Percentiles rank a stretch among this genome's conserved stretches.
These are phyloP conservation scores for Zygoascus bituminiphila DNA, from an alignment of 805 yeast genomes.

Conservation along the genomic window DNA sequence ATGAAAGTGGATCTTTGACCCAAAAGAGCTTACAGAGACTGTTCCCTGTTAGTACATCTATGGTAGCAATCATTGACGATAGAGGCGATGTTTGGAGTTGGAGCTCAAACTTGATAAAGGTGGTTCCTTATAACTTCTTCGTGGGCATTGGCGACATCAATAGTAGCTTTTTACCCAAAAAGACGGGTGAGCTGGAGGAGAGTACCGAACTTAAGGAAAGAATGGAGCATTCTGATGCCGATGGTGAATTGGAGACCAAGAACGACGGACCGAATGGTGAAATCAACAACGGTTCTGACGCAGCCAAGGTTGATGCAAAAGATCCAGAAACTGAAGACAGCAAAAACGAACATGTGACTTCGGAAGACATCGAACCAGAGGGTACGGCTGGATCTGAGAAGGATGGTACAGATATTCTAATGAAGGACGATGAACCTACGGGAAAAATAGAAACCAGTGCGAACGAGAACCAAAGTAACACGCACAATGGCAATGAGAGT, in stretches of 20 bases:
- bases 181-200: conserved; percentile 23
- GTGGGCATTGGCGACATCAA: conserved; percentile 97
- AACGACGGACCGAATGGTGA: not conserved
- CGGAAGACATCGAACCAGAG: not conserved
- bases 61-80: conserved; percentile 95
- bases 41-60: conserved; percentile 91
- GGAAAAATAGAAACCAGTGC: not conserved
- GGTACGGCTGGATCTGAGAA: not conserved
- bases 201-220: not conserved
- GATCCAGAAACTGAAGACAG: too few species aligned
- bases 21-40: conserved; percentile 81
- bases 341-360: too few species aligned
- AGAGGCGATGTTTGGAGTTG: conserved; percentile 99
- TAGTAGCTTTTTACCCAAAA: conserved; percentile 82
- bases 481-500: too few species aligned
- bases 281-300: not conserved
- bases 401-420: too few species aligned
- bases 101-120: conserved; percentile 86
- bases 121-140: conserved; percentile 90
- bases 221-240: not conserved
- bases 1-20: conserved; percentile 87
- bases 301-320: not conserved
- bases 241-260: not conserved
- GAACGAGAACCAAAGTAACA: too few species aligned
- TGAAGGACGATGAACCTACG: not conserved